Base-by-base conservation (phyloP, 345 rosid genomes). In the Murraya paniculata region DNA sequence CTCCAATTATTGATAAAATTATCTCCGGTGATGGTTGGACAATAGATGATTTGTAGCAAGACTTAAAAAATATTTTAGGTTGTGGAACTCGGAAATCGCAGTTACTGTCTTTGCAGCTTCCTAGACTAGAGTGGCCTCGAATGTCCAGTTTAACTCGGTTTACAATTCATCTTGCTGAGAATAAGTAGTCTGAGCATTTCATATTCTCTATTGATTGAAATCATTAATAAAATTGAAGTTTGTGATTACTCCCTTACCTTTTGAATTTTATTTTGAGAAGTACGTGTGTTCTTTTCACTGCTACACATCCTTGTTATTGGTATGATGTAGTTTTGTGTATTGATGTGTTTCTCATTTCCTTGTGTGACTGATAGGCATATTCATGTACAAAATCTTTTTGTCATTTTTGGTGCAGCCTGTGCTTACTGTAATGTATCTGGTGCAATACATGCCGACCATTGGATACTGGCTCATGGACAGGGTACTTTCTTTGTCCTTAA, bases 401-500 rank as follows among this genome's bases (percentile, higher is more conserved):
- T 41, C 48, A 68, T 72, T 21, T 66, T 75, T 61, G 4, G 28
- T 45, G 73, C 94, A 92, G 99, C 99, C 99, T 77, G 98, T 95
- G 45, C 87, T 95, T 31, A 88, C 89, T 41, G 94, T 95, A 61
- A 89, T 93, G 96, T 95, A 93, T 85, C 82, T 93, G 72, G 93
- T 95, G 82, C 99, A 95, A 75, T 91, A 92, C 88, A 86, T 93
- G 91, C 98, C 97, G 45, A 85, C 84, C 28, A 68, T 93, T 58
- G 99, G 98, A 82, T 89, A 86, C 79, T 93, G 97, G 97, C 90
- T 95, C 66, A 95, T 95, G 96, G 99, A 95, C 89, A 92, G 90
- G 97, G 97, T 94, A 90, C 77, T 61, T 78, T 78, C 68, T 64
- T 57, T 50, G 62, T 78, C 48, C 45, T 74, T 21, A 8, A 60